phyloP scores from a whole-genome alignment of 108 stramenopile genomes.

The Stephanodiscus minutulus region DNA sequence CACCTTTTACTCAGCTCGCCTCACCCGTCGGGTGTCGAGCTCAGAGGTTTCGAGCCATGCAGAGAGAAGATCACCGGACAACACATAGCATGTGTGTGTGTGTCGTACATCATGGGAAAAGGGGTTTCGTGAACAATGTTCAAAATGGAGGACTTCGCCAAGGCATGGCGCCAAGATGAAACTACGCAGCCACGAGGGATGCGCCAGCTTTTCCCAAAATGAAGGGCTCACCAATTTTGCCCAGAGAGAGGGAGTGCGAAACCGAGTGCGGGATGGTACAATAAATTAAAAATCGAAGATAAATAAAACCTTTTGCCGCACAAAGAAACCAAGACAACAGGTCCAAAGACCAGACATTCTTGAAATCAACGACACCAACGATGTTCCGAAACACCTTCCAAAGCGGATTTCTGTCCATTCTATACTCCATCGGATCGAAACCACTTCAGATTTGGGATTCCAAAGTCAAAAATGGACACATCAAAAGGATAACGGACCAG shows the following conservation, averaged over 20 bases:
- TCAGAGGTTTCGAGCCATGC: too few relatives aligned
- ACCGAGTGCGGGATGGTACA: too few relatives aligned
- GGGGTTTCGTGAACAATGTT: too few relatives aligned
- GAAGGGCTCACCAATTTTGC: neutral
- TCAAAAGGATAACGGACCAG: constrained; percentile 91
- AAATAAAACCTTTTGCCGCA: neutral
- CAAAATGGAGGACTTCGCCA: neutral
- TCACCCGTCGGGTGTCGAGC: too few relatives aligned
- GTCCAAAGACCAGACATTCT: neutral
- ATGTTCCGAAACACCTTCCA: constrained; percentile 95
- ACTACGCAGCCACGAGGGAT: neutral
- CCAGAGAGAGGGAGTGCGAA: neutral
- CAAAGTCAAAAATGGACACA: constrained; percentile 89
- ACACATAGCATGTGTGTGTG: too few relatives aligned
- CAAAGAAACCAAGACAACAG: neutral
- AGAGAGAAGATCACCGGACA: too few relatives aligned
- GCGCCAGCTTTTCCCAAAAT: neutral
- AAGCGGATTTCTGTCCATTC: constrained; percentile 90
- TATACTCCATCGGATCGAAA: constrained; percentile 92
- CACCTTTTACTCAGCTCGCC: too few relatives aligned
- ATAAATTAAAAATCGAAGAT: too few relatives aligned
- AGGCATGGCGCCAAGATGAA: neutral
- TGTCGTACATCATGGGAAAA: too few relatives aligned
- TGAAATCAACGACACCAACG: neutral
- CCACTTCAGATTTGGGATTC: constrained; percentile 92